Conservation (phyloP, 2,329 filamentous ascomycete species). For the Claviceps sp. region DNA sequence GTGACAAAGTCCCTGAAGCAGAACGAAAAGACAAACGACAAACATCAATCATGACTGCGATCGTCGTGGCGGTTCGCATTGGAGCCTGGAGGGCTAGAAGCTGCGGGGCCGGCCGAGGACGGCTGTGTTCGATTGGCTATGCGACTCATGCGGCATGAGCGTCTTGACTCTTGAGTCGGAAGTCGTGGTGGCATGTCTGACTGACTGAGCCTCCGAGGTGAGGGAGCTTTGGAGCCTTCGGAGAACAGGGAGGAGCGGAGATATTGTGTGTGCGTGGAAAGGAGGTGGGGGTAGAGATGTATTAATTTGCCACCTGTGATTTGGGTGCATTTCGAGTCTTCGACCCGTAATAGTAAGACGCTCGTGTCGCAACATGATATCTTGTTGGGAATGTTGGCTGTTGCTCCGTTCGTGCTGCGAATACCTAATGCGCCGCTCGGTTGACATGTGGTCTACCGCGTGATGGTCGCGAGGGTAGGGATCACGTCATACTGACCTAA, state of each 20-base stretch:
- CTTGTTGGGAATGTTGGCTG: neutral
- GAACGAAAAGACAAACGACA: neutral
- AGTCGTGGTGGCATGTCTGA: neutral
- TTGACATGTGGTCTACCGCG: neutral
- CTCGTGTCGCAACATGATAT: neutral
- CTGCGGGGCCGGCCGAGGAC: neutral
- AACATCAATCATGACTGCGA: neutral
- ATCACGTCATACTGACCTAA: conserved; percentile 1
- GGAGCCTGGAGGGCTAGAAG: neutral
- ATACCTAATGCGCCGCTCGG: neutral
- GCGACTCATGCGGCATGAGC: neutral
- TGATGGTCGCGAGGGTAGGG: neutral
- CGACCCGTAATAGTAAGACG: neutral
- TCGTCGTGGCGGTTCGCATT: neutral
- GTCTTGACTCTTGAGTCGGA: neutral
- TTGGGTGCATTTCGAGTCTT: neutral
- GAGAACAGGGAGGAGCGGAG: neutral
- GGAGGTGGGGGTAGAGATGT: neutral
- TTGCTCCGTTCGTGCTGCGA: neutral
- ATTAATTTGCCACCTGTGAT: neutral
- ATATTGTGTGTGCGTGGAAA: neutral
- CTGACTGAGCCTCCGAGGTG: too few relatives aligned
- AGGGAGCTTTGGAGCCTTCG: too few relatives aligned
- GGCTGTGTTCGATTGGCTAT: neutral
- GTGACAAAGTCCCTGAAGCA: neutral